Base-by-base conservation (phyloP, 805 yeast genomes). In the Komagataella ulmi region DNA sequence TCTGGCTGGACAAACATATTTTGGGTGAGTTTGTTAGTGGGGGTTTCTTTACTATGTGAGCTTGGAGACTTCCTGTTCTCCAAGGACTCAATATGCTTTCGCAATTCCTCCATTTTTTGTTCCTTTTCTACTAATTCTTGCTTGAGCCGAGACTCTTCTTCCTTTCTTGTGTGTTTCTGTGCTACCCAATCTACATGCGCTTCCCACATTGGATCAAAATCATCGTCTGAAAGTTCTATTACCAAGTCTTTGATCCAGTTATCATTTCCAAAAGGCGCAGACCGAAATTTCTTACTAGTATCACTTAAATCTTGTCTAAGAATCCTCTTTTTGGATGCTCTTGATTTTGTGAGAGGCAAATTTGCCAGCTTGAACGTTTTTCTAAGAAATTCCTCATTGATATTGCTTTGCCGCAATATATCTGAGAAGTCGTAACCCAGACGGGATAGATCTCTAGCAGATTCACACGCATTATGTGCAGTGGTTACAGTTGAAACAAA, bases 371-470 rank as follows among this genome's bases (percentile, higher is more conserved):
- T 14, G 40, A 30, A 30, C 6, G 40, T 30, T 14, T 30, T 10
- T 30, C 7, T 10, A n/a, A 36, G 23, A 47, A 36, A 36, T 45
- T 17, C 46, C 12, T 36, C 23, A 36, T 19, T 36, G 24, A 50
- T 47, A 14, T 44, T 46, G 6, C 49, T 30, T 24, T 51, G 45
- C 14, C 36, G 17, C 17, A 53, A 24, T 3, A 60, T 58, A 21
- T 59, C 58, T 12, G 45, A 48, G 36, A 52, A 58, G n/a, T 54
- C 51, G 48, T 54, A 51, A 7, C 63, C 63, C 23, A 60, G 54
- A 14, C 60, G 53, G 24, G 54, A 48, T 43, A 61, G 51, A 50
- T 61, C 65, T 17, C 17, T 43, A 19, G 60, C 56, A 2, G 63
- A 61, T 49, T 59, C 63, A 30, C 40, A 30, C 12, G 40, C 40